Base-by-base conservation (phyloP, 2,329 filamentous ascomycete species). In the Aspergillus novofumigatus region DNA sequence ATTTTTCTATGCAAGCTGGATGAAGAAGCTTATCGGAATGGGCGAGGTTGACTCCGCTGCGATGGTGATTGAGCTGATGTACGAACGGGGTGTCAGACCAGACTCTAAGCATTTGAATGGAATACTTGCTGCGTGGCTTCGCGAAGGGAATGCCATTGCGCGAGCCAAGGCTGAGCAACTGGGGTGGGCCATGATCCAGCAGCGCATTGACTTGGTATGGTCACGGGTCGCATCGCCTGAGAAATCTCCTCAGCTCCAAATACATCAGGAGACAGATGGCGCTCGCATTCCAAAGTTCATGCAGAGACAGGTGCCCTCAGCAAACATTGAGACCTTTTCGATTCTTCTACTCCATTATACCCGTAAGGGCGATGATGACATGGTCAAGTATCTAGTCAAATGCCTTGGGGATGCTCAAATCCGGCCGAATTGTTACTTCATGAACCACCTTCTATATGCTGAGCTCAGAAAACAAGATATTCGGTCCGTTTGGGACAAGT, bases 1-100 rank as follows among this genome's bases (percentile, higher is more conserved):
- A 61, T 93, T 91, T 73, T 90, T 96, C 73, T 89, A 92, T 63
- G 89, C 88, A 35, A 92, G 91, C 66, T 96, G 92, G 92, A 82
- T 96, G 67, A 93, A 93, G 73, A 86, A 89, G 51, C 83, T 95
- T 8, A 89, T 95, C 55, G 87, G 87, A 17, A 83, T 86, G 57
- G 86, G 86, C 2, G 83, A 91, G 62, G 75, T 90, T 14, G 83
- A 89, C 56, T 88, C 87, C 1, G 90, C 91, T 3, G 80, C 84
- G 53, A 83, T 85, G 58, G 90, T 95, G 8, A 78, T 94, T 28
- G 82, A 88, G 14, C 81, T 92, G 61, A 93, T 95, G 88, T 85
- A 86, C 64, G 79, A 83, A 53, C 84, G 83, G 65, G 85, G 86
- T 1, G 82, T 92, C 35, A 79, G 80, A 56, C 86, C 90, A 2